Evolutionary conservation across 306 rosid genomes (phyloP), one percentile per base, ranked within the genome.

Genomic region (Luffa acutangula): DNA sequence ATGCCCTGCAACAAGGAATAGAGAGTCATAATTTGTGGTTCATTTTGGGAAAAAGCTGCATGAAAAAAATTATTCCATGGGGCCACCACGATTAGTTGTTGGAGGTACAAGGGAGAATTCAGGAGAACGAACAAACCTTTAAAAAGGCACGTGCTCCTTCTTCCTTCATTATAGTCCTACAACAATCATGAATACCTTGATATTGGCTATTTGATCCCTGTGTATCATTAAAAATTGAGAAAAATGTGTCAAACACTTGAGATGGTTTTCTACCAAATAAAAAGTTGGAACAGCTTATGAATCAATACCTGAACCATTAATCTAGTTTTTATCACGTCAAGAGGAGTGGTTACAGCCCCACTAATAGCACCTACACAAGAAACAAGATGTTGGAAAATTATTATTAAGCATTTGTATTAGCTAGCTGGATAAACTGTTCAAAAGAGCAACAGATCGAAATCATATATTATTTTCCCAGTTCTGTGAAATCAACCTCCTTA

Each of bases 321-420:
- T 86, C 97, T 87, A 42, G 96, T 94, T 87, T 92, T 92, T 66
- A 94, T 90, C 81, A 90, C 97, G 86, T 89, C 97, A 82, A 92
- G 97, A 41, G 97, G 97, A n/a, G 97, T 91, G 42, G 97, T 91
- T 82, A 90, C 85, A 53, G 97, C 97, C 80, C 97, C 98, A 74
- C 97, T 88, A 80, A 92, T 80, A 71, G 97, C 97, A 70, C 97
- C 97, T 92, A 84, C 86, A 90, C 83, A 83, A 75, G 18, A 5
- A 81, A 77, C 6, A 15, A 18, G 56, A 10, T 20, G 36, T 66
- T 53, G 64, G 21, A n/a, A 52, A 53, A 20, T 37, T 31, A 33
- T 45, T 8, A 71, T 12, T 73, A 21, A 73, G 43, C 77, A 33
- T 15, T 52, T 21, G 49, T 37, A 13, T 15, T 20, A 56, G 21